Evolutionary conservation across 2,329 filamentous ascomycete species (phyloP).

Genomic region (Volutella citrinella): DNA sequence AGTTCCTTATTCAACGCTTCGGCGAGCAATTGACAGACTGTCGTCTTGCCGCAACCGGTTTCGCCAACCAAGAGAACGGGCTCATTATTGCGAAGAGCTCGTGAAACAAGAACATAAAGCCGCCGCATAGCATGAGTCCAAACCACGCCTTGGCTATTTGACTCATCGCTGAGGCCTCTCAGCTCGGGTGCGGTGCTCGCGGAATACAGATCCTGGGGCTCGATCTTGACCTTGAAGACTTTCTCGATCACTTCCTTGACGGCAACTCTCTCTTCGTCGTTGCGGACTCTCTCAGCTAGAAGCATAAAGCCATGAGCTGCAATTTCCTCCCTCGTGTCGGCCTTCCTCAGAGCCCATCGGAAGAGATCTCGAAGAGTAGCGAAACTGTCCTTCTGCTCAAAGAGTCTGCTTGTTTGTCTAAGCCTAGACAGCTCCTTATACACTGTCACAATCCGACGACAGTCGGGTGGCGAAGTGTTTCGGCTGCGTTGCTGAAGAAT

Average conservation of each 20-base stretch:
- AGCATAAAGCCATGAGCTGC: conserved; percentile 95
- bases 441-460: conserved; percentile 83
- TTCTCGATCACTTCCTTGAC: conserved; percentile 88
- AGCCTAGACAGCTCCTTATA: conserved; percentile 90
- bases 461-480: conserved; percentile 86
- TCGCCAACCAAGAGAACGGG: conserved; percentile 93
- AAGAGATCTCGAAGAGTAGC: conserved; percentile 95
- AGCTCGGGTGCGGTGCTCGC: conserved; percentile 55
- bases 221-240: conserved; percentile 82
- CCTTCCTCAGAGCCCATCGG: conserved; percentile 84
- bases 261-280: conserved; percentile 77
- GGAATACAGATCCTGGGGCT: conserved; percentile 71
- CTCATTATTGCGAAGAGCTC: conserved; percentile 85
- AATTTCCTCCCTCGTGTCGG: conserved; percentile 83
- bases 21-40: conserved; percentile 87
- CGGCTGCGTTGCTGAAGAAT: conserved; percentile 87
- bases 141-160: conserved; percentile 66
- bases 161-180: conserved; percentile 41
- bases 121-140: conserved; percentile 96
- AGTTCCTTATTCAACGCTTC: conserved; percentile 74
- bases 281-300: conserved; percentile 89
- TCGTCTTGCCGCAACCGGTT: conserved; percentile 97
- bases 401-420: conserved; percentile 84
- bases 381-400: conserved; percentile 97
- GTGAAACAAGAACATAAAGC: conserved; percentile 83